These are phyloP conservation scores for Aphanomyces astaci DNA, from an alignment of 352 stramenopile genomes.

Conservation along the genomic window DNA sequence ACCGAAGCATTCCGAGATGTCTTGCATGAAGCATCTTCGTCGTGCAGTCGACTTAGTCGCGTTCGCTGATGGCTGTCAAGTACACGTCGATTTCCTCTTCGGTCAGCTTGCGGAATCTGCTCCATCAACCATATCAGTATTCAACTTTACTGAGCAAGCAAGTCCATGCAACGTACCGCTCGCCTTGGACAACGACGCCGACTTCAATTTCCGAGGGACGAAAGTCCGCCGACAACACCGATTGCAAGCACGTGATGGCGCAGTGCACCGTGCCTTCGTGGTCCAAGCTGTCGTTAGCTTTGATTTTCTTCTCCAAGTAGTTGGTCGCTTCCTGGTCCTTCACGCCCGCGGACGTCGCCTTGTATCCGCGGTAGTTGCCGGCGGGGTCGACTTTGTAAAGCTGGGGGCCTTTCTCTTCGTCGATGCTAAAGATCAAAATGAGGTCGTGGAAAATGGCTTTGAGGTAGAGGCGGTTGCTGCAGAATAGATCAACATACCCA, in stretches of 20 bases:
- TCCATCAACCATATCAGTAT: neutral
- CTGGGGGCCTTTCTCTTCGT: conserved; percentile 97
- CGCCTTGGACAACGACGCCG: conserved; percentile 52
- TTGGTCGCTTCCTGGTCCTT: conserved; percentile 99
- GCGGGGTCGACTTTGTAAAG: conserved; percentile 98
- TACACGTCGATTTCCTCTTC: conserved; percentile 97
- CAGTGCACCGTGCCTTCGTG: conserved; percentile 91
- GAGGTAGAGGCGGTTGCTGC: too few relatives aligned
- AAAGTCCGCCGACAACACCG: conserved; percentile 96
- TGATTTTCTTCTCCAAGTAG: conserved; percentile 98
- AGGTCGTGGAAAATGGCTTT: neutral
- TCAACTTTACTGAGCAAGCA: conserved; percentile 30
- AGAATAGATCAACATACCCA: too few relatives aligned
- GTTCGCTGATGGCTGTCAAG: conserved; percentile 97
- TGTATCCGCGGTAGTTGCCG: conserved; percentile 95
- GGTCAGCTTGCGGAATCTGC: conserved; percentile 87
- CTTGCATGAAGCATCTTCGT: neutral
- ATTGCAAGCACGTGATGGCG: conserved; percentile 96
- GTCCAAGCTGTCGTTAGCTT: conserved; percentile 84
- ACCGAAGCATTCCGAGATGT: too few relatives aligned
- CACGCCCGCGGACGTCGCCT: conserved; percentile 87
- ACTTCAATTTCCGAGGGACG: conserved; percentile 94
- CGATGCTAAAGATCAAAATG: conserved; percentile 41
- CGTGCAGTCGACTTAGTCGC: conserved; percentile 43
- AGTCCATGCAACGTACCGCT: conserved; percentile 53